Conservation (phyloP, 2,329 filamentous ascomycete genomes). For the Phoma sp. region DNA sequence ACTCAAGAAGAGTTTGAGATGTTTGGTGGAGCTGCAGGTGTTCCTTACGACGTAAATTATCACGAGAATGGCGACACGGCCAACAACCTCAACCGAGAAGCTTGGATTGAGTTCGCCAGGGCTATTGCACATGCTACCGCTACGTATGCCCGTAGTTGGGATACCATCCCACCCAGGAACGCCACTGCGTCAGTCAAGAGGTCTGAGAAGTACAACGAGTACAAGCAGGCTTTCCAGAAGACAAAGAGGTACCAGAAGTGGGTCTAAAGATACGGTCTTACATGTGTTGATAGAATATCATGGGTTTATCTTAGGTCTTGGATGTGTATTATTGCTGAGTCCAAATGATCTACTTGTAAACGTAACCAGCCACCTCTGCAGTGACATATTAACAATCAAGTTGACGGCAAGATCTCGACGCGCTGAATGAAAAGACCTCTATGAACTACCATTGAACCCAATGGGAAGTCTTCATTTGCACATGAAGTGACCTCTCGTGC, state of each 20-base stretch:
- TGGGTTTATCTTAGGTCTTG: neutral
- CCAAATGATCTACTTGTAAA: too few species aligned
- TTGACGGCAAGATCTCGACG: too few species aligned
- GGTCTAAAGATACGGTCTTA: slow-evolving; percentile 14
- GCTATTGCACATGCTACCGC: slow-evolving; percentile 62
- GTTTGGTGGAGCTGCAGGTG: slow-evolving; percentile 74
- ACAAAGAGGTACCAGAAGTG: slow-evolving; percentile 31
- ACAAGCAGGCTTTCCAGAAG: slow-evolving; percentile 28
- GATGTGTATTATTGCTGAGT: neutral
- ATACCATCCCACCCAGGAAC: slow-evolving; percentile 39
- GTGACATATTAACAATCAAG: too few species aligned
- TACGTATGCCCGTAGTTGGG: slow-evolving; percentile 44
- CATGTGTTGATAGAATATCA: neutral
- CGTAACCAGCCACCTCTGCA: too few species aligned
- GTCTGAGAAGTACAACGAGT: slow-evolving; percentile 25
- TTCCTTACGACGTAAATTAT: slow-evolving; percentile 64
- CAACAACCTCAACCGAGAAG: slow-evolving; percentile 60
- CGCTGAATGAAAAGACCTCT: too few species aligned
- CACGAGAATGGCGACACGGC: slow-evolving; percentile 61
- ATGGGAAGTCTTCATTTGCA: too few species aligned
- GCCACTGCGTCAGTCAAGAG: slow-evolving; percentile 29
- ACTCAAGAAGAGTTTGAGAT: slow-evolving; percentile 67
- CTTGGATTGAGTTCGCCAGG: slow-evolving; percentile 62
- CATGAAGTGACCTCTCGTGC: too few species aligned
- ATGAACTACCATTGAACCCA: too few species aligned